Evolutionary conservation across 1,284 basidiomycete species (phyloP), one percentile per base, ranked within the genome.

Genomic region (Naganishia cerealis): DNA sequence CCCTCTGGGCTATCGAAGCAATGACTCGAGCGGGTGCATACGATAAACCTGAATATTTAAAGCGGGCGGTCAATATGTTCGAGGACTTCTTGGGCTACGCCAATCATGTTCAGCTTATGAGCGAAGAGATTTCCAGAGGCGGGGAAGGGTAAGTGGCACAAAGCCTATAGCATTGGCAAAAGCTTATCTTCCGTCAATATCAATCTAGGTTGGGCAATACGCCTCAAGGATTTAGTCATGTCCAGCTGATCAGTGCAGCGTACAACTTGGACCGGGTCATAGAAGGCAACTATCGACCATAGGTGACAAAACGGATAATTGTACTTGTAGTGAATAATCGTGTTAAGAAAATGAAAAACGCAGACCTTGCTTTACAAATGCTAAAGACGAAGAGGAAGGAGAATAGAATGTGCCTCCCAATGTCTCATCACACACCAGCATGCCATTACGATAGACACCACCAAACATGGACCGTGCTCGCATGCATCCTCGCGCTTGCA

Each of bases 31-130:
- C 90, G 0, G 92, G 92, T 0, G 86, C 89, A 68, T 90, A 86
- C 73, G 87, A 94, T 73, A 73, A 71, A 48, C 82, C 81, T 66
- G 74, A 82, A 21, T 84, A 93, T 73, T 81, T 94, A 21, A 80
- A 81, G n/a, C 85, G 85, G 67, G 88, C 91, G 0, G 83, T 90
- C 9, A 78, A 84, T 18, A 92, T 93, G 88, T 54, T 71, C 57
- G 36, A 61, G 55, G 46, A 69, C 39, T 57, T 63, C 52, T 70
- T 54, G 48, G 59, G 70, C 36, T 56, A 50, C 43, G 16, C 88
- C 4, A 94, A 93, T 77, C 92, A 94, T 75, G 87, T 93, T 43
- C 90, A 89, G 0, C 81, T 95, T 48, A 92, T 90, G 78, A 89
- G 87, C 0, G 92, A 95, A 70, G 82, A 83, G 73, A 82, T 82